Conservation (phyloP, 495 filamentous ascomycete genomes). For the Stereocaulon alpinum region DNA sequence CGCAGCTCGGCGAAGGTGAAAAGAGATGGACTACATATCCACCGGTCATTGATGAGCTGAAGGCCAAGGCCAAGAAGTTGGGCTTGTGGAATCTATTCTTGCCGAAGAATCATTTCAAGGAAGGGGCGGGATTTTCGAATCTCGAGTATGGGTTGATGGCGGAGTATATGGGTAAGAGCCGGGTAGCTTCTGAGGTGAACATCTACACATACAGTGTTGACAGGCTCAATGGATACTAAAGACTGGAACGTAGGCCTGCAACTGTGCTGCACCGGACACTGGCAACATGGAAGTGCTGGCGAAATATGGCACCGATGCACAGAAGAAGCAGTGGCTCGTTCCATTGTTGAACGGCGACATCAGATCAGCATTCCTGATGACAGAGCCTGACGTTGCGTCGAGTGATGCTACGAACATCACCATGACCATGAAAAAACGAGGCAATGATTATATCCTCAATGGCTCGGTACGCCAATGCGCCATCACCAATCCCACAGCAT, state of each 20-base stretch:
- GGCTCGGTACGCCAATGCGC: conserved; percentile 42
- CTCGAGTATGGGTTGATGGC: conserved; percentile 92
- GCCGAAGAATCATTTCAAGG: conserved; percentile 84
- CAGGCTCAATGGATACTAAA: conserved; percentile 4
- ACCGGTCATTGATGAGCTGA: conserved; percentile 74
- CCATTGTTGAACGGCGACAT: conserved; percentile 80
- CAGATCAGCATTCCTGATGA: conserved; percentile 88
- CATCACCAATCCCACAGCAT: background rate
- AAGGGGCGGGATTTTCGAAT: conserved; percentile 85
- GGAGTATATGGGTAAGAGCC: conserved; percentile 73
- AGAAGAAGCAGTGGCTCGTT: conserved; percentile 77
- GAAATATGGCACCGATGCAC: conserved; percentile 83
- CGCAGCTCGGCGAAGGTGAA: conserved; percentile 66
- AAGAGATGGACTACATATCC: conserved; percentile 72
- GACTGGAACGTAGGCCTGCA: conserved; percentile 49
- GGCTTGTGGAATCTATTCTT: conserved; percentile 99
- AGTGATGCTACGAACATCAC: conserved; percentile 85
- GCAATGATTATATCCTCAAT: conserved; percentile 75
- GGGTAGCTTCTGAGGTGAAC: conserved; percentile 59
- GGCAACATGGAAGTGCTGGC: conserved; percentile 95
- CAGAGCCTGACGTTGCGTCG: conserved; percentile 74
- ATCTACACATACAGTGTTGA: background rate
- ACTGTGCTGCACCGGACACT: conserved; percentile 85
- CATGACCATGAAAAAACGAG: conserved; percentile 67
- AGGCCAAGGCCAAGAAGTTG: conserved; percentile 69